These are phyloP conservation scores for Agaricus blazei DNA, from an alignment of 768 basidiomycete genomes.

Conservation along the genomic window DNA sequence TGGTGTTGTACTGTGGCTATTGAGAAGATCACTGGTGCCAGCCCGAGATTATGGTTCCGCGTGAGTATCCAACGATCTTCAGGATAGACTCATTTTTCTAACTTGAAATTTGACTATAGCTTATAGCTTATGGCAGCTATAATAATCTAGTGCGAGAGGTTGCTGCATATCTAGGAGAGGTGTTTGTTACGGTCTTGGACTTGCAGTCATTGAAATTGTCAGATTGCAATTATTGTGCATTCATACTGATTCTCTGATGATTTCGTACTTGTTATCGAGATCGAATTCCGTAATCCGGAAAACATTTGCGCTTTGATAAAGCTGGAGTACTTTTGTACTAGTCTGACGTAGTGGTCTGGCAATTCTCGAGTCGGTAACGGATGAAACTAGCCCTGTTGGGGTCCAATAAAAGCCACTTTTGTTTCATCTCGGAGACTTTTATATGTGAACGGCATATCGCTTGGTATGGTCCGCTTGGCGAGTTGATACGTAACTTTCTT, in stretches of 20 bases:
- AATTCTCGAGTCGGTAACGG: no score
- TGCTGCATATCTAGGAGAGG: slow-evolving; percentile 6
- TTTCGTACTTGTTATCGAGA: no score
- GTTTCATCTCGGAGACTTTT: no score
- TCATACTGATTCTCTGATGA: neutral
- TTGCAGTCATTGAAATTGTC: slow-evolving; percentile 5
- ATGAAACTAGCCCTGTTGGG: no score
- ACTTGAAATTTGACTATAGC: neutral
- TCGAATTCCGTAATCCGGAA: no score
- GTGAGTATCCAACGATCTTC: slow-evolving; percentile 18
- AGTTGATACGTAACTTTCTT: no score
- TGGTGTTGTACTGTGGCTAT: slow-evolving; percentile 29
- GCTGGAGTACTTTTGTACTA: no score
- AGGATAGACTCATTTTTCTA: neutral
- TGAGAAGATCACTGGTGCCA: slow-evolving; percentile 28
- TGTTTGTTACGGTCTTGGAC: slow-evolving; percentile 10
- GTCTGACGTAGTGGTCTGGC: no score
- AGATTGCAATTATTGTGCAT: neutral
- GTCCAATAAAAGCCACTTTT: no score
- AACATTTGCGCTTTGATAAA: no score
- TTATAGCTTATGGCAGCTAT: slow-evolving; percentile 11
- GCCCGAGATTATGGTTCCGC: slow-evolving; percentile 34
- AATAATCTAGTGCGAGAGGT: slow-evolving; percentile 11
- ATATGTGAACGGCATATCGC: no score
- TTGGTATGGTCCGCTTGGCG: no score